Percentiles rank a stretch among this genome's conserved stretches.
Conservation (phyloP, 1,284 basidiomycete species). For the Chiua sp. region DNA sequence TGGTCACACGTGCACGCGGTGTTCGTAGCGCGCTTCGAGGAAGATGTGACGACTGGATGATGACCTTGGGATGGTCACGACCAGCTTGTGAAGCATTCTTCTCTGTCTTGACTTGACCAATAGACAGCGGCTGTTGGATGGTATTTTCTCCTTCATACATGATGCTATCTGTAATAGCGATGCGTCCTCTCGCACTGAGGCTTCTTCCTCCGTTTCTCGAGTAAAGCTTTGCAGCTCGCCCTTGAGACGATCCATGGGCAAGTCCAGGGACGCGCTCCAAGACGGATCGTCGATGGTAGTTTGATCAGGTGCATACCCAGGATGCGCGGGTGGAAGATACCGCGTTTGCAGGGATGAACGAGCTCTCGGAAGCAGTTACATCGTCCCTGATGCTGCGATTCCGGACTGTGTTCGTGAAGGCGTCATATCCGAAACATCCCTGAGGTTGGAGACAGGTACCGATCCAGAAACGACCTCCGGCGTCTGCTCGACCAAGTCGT, state of each 20-base stretch:
- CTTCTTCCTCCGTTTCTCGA: constrained; percentile 40
- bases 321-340: constrained; percentile 77
- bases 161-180: constrained; percentile 29
- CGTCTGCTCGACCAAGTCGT: constrained; percentile 48
- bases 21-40: constrained; percentile 37
- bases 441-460: constrained; percentile 9
- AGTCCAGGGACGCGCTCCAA: constrained; percentile 74
- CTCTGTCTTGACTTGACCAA: constrained; percentile 53
- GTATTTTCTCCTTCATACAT: constrained; percentile 41
- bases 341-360: constrained; percentile 72
- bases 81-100: constrained; percentile 46
- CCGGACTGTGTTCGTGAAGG: constrained; percentile 24
- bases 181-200: constrained; percentile 17
- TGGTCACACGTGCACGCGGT: constrained; percentile 45
- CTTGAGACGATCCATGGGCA: constrained; percentile 76
- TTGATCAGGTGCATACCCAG: constrained; percentile 42
- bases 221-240: constrained; percentile 67
- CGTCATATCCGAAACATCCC: constrained; percentile 18
- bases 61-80: constrained; percentile 47
- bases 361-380: constrained; percentile 61
- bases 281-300: constrained; percentile 52
- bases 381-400: constrained; percentile 34
- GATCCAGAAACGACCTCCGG: constrained; percentile 29
- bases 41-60: constrained; percentile 39
- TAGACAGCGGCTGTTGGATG: constrained; percentile 33